Evolutionary conservation across 1,284 basidiomycete species (phyloP), one percentile per base, ranked within the genome.

Genomic region (Ceratobasidium sp.): DNA sequence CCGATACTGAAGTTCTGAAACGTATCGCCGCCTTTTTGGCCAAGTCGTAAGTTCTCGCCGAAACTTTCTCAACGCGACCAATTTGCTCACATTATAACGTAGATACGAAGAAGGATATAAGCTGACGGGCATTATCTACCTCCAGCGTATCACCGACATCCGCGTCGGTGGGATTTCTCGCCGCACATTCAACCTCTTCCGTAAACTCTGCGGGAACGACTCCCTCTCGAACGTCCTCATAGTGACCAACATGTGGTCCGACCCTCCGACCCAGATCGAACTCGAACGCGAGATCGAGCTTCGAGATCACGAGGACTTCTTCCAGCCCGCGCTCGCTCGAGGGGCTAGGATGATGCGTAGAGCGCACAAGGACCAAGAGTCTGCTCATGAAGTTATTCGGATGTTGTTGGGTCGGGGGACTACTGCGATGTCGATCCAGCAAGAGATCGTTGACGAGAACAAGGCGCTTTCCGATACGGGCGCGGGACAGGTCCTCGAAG

Each of bases 191-290:
- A 46, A 64, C 23, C 23, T 78, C 12, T 80, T 80, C 80, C 68
- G 51, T 26, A 72, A 68, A n/a, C 67, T 80, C 1, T 80, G 79
- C 75, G 79, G 79, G 5, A 40, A 53, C 23, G 49, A 71, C 10
- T 75, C 78, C 26, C 49, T 80, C 26, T 46, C 67, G 23, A 84
- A 83, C 69, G 81, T 82, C 53, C n/a, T 82, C 7, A 78, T 84
- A 51, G 82, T 81, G 23, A 84, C 83, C n/a, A 83, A 77, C 55
- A 83, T 83, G 82, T 84, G 83, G 83, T 55, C 33, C n/a, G 49
- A 68, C 46, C 63, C 66, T 28, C 66, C 64, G 5, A 40, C 76
- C 10, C 12, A 49, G n/a, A 28, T 4, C 23, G 23, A 55, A 46
- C 51, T 68, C 28, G 13, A 46, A 18, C 55, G 77, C 7, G 67